A percentile compares a stretch with the other conserved stretches of the same genome.
Evolutionary conservation across 2,329 filamentous ascomycete species (phyloP).

Genomic region (Colletotrichum tanaceti): DNA sequence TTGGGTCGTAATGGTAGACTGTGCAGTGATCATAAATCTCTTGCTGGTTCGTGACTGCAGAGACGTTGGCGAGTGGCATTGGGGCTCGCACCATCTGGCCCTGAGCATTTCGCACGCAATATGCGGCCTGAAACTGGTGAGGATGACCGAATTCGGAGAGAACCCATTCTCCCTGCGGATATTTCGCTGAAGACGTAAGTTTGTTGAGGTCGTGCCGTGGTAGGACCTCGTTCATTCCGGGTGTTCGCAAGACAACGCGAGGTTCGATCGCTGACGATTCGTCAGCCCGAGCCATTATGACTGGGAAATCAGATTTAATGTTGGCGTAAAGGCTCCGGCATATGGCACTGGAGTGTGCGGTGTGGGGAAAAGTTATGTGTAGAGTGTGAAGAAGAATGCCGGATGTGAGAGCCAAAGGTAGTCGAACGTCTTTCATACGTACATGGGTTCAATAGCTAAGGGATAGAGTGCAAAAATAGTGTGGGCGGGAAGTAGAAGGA

Average conservation of each 20-base stretch:
- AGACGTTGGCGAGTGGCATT: constrained; percentile 33
- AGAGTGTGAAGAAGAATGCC: background rate
- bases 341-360: background rate
- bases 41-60: constrained; percentile 32
- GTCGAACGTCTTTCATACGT: background rate
- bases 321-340: too few species aligned
- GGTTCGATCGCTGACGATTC: constrained; percentile 12
- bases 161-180: constrained; percentile 30
- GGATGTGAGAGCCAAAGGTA: background rate
- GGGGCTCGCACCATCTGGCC: constrained; percentile 30
- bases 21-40: constrained; percentile 37
- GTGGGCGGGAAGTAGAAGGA: background rate
- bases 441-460: background rate
- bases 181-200: constrained; percentile 13
- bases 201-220: constrained; percentile 31
- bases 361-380: background rate
- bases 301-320: background rate
- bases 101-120: constrained; percentile 29
- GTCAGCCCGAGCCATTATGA: constrained; percentile 22
- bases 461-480: background rate
- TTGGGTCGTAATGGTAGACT: constrained; percentile 31
- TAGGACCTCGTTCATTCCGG: constrained; percentile 32
- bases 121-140: constrained; percentile 35
- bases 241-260: constrained; percentile 21
- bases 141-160: constrained; percentile 23